Percentiles rank a stretch among this genome's conserved stretches.
These are phyloP conservation scores for Trichoderma sp. DNA, from an alignment of 2,329 filamentous ascomycete species.

Conservation along the genomic window DNA sequence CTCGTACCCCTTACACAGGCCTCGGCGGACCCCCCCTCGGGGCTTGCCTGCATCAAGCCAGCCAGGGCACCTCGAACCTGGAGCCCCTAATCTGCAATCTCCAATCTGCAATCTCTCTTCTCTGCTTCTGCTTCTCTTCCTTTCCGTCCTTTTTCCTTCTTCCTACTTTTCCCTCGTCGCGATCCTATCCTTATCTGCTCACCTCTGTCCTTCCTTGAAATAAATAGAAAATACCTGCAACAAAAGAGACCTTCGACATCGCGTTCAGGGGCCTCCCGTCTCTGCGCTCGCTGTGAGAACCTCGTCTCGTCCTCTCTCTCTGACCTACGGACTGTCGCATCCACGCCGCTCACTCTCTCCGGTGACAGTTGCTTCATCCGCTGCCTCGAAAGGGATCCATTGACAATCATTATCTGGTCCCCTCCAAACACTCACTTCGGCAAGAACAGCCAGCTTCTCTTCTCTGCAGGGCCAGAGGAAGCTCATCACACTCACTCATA, in stretches of 20 bases:
- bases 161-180: constrained; percentile 1
- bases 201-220: constrained; percentile 20
- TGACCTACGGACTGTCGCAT: constrained; percentile 2
- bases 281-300: constrained; percentile 19
- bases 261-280: constrained; percentile 24
- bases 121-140: constrained; percentile 8
- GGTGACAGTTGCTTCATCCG: neutral
- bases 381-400: constrained; percentile 10
- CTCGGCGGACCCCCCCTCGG: constrained; percentile 15
- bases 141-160: neutral
- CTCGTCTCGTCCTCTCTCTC: constrained; percentile 28
- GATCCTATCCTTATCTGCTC: constrained; percentile 3
- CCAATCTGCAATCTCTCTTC: too few species aligned
- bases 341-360: constrained; percentile 24
- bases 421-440: constrained; percentile 4
- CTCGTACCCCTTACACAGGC: constrained; percentile 22
- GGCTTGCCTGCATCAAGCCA: constrained; percentile 24
- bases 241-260: constrained; percentile 21
- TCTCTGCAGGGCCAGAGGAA: constrained; percentile 28
- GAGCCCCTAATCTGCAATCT: constrained; percentile 22
- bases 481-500: constrained; percentile 1
- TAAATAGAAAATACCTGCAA: neutral
- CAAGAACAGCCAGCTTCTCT: neutral
- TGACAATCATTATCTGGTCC: too few species aligned
- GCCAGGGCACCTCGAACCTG: constrained; percentile 16